Evolutionary conservation across 257 asterid genomes (phyloP).

Genomic region (Penstemon newberryi): DNA sequence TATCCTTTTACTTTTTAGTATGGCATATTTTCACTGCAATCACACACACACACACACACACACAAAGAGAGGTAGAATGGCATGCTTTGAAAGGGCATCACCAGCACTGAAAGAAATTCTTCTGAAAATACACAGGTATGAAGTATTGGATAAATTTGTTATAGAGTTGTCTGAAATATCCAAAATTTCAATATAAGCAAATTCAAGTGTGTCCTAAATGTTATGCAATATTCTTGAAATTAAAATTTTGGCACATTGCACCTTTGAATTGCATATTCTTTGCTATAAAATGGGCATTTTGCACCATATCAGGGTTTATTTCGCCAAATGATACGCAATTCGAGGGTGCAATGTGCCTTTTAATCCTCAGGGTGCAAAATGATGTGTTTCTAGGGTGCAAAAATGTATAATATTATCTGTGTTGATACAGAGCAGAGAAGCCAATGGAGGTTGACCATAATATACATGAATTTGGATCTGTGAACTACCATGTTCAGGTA

Average conservation of each 20-base stretch:
- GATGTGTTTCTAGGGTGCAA: too few relatives aligned
- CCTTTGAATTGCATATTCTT: too few relatives aligned
- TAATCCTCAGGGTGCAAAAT: too few relatives aligned
- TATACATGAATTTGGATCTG: conserved; percentile 78
- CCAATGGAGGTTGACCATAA: conserved; percentile 72
- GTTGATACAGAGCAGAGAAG: conserved; percentile 49
- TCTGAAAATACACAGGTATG: conserved; percentile 52
- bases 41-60: conserved; percentile 9
- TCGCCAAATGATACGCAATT: too few relatives aligned
- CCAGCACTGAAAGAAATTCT: conserved; percentile 81
- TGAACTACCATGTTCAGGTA: conserved; percentile 85
- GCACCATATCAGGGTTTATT: too few relatives aligned
- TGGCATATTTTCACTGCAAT: conserved; percentile 21
- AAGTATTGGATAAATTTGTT: neutral
- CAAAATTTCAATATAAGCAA: neutral
- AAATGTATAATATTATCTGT: conserved; percentile 12
- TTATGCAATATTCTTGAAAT: neutral
- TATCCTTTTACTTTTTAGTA: conserved; percentile 22
- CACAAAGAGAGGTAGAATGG: conserved; percentile 39
- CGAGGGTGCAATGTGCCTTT: too few relatives aligned
- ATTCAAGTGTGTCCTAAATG: neutral
- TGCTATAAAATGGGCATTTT: too few relatives aligned
- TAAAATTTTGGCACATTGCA: neutral
- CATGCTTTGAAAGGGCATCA: conserved; percentile 81
- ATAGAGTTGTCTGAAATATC: neutral